Conservation (phyloP, 1,284 basidiomycete genomes). For the Marasmius sp. region DNA sequence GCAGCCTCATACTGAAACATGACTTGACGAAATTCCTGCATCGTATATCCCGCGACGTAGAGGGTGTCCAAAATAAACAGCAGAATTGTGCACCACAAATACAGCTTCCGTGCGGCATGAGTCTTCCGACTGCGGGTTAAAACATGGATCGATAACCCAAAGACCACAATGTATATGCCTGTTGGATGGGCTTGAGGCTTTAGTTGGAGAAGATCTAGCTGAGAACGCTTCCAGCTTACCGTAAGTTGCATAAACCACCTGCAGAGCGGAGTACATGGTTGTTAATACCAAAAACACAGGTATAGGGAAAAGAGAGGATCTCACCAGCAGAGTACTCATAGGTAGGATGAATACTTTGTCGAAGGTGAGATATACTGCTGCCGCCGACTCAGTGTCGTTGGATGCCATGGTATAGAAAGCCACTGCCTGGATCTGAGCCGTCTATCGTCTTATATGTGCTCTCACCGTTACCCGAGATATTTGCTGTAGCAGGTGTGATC, state of each 20-base stretch:
- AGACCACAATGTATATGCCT: not conserved
- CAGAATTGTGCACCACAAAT: not conserved
- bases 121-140: not conserved
- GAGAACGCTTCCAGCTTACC: not conserved
- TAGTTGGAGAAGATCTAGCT: not conserved
- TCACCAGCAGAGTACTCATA: not conserved
- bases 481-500: not conserved
- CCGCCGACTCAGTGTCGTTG: not conserved
- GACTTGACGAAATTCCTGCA: not conserved
- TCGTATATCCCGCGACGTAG: not conserved
- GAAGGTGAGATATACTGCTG: not conserved
- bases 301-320: not conserved
- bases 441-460: not conserved
- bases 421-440: not conserved
- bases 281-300: not conserved
- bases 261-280: not conserved
- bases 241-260: not conserved
- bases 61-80: not conserved
- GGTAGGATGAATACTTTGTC: not conserved
- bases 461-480: not conserved
- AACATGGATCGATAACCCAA: not conserved
- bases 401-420: not conserved
- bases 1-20: not conserved
- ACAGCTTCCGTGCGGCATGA: not conserved
- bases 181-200: not conserved